phyloP scores from a whole-genome alignment of 305 asterid genomes.

The Plantago coronopus region DNA sequence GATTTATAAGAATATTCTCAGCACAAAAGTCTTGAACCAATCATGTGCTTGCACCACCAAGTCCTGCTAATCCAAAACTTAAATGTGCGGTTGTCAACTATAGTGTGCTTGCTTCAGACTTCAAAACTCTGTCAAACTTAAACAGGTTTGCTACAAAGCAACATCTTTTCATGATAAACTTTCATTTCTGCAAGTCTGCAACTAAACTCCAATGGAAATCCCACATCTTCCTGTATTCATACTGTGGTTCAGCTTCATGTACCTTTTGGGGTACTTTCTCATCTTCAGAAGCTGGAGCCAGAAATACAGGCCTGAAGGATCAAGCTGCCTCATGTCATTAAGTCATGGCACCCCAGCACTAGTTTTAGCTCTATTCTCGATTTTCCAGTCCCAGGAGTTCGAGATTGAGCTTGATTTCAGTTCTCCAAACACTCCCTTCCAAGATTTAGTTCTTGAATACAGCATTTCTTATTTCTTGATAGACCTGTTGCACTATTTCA shows the following conservation, averaged over 20 bases:
- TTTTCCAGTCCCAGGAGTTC: constrained; percentile 27
- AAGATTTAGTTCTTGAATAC: constrained; percentile 50
- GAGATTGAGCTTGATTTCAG: constrained; percentile 28
- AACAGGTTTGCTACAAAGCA: constrained; percentile 7
- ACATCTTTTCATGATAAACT: constrained; percentile 9
- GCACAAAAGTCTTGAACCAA: constrained; percentile 18
- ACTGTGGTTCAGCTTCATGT: constrained; percentile 39
- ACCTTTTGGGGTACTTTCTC: constrained; percentile 38
- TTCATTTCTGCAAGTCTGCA: constrained; percentile 1
- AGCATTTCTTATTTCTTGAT: constrained; percentile 64
- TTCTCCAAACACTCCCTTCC: constrained; percentile 45
- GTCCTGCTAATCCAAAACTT: constrained; percentile 5
- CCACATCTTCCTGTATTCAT: constrained; percentile 36
- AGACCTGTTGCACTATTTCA: constrained; percentile 56
- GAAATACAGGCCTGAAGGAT: constrained; percentile 46
- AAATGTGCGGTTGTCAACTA: background rate
- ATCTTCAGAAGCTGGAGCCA: constrained; percentile 51
- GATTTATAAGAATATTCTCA: constrained; percentile 35
- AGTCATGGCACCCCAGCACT: constrained; percentile 59
- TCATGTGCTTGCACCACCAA: background rate
- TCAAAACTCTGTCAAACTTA: constrained; percentile 5
- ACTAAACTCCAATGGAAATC: constrained; percentile 33
- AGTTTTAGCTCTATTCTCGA: constrained; percentile 42
- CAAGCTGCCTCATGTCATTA: constrained; percentile 64
- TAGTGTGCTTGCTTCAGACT: constrained; percentile 2